Evolutionary conservation across 1,284 basidiomycete genomes (phyloP).

Genomic region (Bondarzewia mesenterica): DNA sequence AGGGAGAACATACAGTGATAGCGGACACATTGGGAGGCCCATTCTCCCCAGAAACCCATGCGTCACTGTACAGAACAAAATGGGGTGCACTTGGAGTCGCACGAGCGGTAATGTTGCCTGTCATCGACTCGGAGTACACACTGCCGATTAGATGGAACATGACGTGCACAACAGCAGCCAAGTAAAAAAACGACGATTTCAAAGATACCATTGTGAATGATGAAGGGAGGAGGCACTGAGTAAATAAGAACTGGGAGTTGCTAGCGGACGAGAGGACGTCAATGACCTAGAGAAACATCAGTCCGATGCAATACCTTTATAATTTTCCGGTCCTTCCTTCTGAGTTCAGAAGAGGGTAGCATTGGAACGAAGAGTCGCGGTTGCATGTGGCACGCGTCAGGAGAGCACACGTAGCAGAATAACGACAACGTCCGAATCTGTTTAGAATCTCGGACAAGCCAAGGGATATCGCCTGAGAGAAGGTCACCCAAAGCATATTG

Average conservation of each 20-base stretch:
- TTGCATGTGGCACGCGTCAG: neutral
- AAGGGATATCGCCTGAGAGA: no score
- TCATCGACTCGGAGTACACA: neutral
- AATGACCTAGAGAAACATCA: neutral
- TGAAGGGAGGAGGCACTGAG: neutral
- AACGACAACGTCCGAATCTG: no score
- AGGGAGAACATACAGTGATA: constrained; percentile 23
- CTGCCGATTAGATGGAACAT: neutral
- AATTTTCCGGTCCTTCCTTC: neutral
- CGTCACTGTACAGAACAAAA: constrained; percentile 36
- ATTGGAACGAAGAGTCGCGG: neutral
- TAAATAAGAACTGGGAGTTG: no score
- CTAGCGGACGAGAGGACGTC: neutral
- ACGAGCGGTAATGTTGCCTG: neutral
- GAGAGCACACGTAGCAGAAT: neutral
- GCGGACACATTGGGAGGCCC: constrained; percentile 28
- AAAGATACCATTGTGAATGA: constrained; percentile 2
- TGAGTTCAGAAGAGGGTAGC: neutral
- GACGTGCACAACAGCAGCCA: neutral
- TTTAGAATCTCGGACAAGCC: no score
- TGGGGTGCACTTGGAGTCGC: constrained; percentile 28
- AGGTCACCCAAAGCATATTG: no score
- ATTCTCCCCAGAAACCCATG: constrained; percentile 27
- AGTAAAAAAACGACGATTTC: neutral
- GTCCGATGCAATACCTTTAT: no score